Percentiles rank a stretch among this genome's conserved stretches.
These are phyloP conservation scores for Hypocrella siamensis DNA, from an alignment of 2,329 filamentous ascomycete species.

Conservation along the genomic window DNA sequence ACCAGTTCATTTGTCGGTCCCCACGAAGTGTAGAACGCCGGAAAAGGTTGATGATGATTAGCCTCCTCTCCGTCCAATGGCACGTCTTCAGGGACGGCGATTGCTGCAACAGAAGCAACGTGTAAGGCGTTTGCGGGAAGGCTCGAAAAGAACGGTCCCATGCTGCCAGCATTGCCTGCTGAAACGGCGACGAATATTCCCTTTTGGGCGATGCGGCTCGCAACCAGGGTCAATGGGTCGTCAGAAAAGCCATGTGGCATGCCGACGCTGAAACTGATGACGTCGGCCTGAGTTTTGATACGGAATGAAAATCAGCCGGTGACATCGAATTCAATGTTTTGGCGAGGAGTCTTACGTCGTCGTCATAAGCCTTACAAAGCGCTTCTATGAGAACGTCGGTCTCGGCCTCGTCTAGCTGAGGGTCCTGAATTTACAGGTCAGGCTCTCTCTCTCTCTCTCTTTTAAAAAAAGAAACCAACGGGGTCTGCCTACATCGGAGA, in stretches of 20 bases:
- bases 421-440: not conserved
- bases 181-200: constrained; percentile 34
- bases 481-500: constrained; percentile 18
- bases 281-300: constrained; percentile 14
- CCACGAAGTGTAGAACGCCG: constrained; percentile 33
- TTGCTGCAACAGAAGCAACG: constrained; percentile 20
- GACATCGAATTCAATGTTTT: too few species aligned
- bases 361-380: constrained; percentile 19
- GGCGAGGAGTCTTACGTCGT: constrained; percentile 10
- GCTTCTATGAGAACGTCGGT: constrained; percentile 17
- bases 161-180: constrained; percentile 32
- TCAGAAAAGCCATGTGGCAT: constrained; percentile 21
- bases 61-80: constrained; percentile 13
- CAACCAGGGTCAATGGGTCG: constrained; percentile 25
- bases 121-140: constrained; percentile 15
- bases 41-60: constrained; percentile 14
- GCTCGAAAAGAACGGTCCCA: constrained; percentile 29
- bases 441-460: too few species aligned
- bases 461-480: too few species aligned
- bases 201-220: constrained; percentile 22
- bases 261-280: constrained; percentile 27
- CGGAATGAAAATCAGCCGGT: too few species aligned
- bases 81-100: constrained; percentile 26
- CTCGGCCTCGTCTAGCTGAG: not conserved
- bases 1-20: constrained; percentile 34